Base-by-base conservation (phyloP, 2,329 filamentous ascomycete genomes). In the Stemphylium beticola region DNA sequence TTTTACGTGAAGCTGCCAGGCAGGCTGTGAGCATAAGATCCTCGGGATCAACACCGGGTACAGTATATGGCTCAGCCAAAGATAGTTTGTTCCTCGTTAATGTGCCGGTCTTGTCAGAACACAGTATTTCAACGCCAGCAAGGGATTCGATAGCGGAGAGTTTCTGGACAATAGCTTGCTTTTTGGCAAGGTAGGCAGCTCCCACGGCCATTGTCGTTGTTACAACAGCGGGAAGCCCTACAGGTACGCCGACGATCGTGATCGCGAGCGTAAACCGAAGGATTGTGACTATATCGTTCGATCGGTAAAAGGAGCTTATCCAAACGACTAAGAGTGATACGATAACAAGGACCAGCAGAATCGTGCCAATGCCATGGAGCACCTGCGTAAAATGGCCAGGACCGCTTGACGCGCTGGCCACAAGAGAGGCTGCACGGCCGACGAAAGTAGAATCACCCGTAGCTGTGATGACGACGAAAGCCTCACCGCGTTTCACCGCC, bases 161-260 rank as follows among this genome's bases (percentile, higher is more conserved):
- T 82, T 93, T 96, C 82, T 96, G 92, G 64, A 96, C 92, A 65
- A 96, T 96, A 49, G 92, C 92, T 81, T 93, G 87, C 84, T 93
- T 93, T 83, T 92, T 93, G 71, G 92, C 92, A 55, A 96, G 86
- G 78, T 95, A 95, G 61, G 91, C 90, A 63, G 92, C 92, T 81
- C 92, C 92, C 75, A 96, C 92, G 75, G 92, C 92, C 91, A 96
- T 95, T 74, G 92, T 96, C 67, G 92, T 96, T 69, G 92, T 96
- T 57, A 96, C 91, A 80, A 96, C 92, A 67, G 91, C 92, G 57
- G 92, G 92, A 63, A 96, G 90, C 87, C 92, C 92, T 78, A 96
- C 92, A 49, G 92, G 92, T 22, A 96, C 92, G 84, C 92, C 92
- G 59, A 96, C 90, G 63, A 96, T 93, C 68, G 91, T 95, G 68